Evolutionary conservation across 768 basidiomycete genomes (phyloP).

Genomic region (Sporobolomyces roseus): DNA sequence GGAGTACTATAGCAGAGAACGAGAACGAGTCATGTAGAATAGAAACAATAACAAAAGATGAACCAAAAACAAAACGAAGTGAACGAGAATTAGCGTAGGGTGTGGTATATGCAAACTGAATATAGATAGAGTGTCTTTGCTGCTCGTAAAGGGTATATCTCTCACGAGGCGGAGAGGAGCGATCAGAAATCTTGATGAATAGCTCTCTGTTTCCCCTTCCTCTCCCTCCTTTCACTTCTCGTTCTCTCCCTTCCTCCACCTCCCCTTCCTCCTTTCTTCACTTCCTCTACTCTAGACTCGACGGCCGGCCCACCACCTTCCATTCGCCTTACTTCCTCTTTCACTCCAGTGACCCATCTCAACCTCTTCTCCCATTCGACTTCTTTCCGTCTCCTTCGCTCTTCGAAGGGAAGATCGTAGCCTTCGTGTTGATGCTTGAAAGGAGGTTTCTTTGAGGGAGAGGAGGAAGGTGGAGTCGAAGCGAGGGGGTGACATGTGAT

Average conservation of each 20-base stretch:
- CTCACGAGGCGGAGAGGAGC: background rate
- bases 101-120: too few relatives aligned
- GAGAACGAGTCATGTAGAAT: too few relatives aligned
- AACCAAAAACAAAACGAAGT: too few relatives aligned
- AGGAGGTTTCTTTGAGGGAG: background rate
- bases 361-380: slow-evolving; percentile 10
- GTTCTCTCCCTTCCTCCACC: background rate
- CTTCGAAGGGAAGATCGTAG: slow-evolving; percentile 7
- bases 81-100: too few relatives aligned
- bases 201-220: slow-evolving; percentile 9
- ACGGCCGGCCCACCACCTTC: background rate
- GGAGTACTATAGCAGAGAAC: too few relatives aligned
- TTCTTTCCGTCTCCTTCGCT: background rate
- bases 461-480: background rate
- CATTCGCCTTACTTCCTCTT: background rate
- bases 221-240: slow-evolving; percentile 6
- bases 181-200: background rate
- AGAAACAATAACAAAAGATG: too few relatives aligned
- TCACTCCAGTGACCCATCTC: slow-evolving; percentile 2
- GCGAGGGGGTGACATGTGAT: slow-evolving; percentile 24
- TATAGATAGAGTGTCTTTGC: too few relatives aligned
- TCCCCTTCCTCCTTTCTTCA: background rate
- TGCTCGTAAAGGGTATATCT: too few relatives aligned
- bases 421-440: slow-evolving; percentile 1
- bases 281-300: too few relatives aligned